A percentile compares a stretch with the other conserved stretches of the same genome.
These are phyloP conservation scores for Talaromyces marneffei DNA, from an alignment of 2,329 filamentous ascomycete genomes.

Conservation along the genomic window DNA sequence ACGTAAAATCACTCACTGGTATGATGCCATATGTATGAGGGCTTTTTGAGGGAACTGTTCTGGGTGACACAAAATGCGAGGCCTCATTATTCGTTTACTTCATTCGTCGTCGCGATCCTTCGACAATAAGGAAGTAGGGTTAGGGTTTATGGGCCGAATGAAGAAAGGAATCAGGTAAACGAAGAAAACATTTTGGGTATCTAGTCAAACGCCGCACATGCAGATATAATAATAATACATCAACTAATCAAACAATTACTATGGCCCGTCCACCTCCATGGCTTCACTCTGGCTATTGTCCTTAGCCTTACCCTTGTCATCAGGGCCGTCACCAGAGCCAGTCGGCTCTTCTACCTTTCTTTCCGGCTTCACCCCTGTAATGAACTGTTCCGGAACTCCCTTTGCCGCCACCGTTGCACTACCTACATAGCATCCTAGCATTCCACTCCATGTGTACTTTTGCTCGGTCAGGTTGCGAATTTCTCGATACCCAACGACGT, in stretches of 20 bases:
- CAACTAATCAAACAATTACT: not conserved
- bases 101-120: not conserved
- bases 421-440: constrained; percentile 80
- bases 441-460: constrained; percentile 73
- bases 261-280: not conserved
- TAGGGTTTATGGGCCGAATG: not conserved
- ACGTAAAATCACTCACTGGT: not conserved
- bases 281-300: not conserved
- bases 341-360: not conserved
- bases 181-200: not conserved
- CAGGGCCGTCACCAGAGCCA: not conserved
- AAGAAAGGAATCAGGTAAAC: not conserved
- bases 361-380: constrained; percentile 25
- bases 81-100: not conserved
- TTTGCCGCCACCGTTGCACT: constrained; percentile 53
- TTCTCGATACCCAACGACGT: constrained; percentile 69
- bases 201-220: constrained; percentile 4
- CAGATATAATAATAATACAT: not conserved
- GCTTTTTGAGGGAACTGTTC: not conserved
- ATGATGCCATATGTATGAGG: not conserved
- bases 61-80: constrained; percentile 3
- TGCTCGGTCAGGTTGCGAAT: constrained; percentile 68
- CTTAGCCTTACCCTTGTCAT: not conserved
- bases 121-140: not conserved
- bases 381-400: constrained; percentile 76